Conservation (phyloP, 306 rosid genomes). For the Datisca glomerata region DNA sequence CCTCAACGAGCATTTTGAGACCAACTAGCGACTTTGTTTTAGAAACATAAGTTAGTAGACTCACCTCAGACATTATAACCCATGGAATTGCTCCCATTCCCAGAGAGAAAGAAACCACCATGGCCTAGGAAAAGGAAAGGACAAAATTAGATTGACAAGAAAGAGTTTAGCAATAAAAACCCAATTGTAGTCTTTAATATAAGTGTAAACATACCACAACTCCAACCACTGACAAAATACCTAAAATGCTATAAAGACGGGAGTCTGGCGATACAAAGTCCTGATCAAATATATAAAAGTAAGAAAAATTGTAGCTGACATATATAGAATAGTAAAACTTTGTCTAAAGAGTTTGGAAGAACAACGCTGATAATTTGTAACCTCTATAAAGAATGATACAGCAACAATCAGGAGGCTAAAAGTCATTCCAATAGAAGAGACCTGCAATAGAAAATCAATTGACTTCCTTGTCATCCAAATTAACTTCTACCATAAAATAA, state of each 20-base stretch:
- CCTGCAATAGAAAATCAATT: constrained; percentile 32
- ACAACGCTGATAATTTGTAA: constrained; percentile 2
- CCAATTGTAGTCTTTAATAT: not conserved
- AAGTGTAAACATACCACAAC: constrained; percentile 60
- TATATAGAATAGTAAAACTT: constrained; percentile 1
- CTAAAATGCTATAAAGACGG: constrained; percentile 28
- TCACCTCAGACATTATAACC: constrained; percentile 98
- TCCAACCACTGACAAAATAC: constrained; percentile 57
- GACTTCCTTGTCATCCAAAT: constrained; percentile 8
- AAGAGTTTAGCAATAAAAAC: constrained; percentile 10
- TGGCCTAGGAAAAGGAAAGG: constrained; percentile 38
- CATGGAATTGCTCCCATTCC: constrained; percentile 98
- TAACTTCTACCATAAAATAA: constrained; percentile 2
- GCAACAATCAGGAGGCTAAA: constrained; percentile 66
- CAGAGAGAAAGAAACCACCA: constrained; percentile 76
- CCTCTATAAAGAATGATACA: constrained; percentile 62
- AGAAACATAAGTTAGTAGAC: no score
- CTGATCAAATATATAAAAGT: constrained; percentile 25
- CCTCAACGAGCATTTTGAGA: no score
- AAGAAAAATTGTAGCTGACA: constrained; percentile 3
- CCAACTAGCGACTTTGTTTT: no score
- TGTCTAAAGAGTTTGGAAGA: not conserved
- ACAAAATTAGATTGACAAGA: constrained; percentile 8
- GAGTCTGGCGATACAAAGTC: constrained; percentile 28
- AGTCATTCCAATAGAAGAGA: constrained; percentile 73